Evolutionary conservation across 306 rosid species (phyloP), one percentile per base, ranked within the genome.

Genomic region (Castanea mollissima): DNA sequence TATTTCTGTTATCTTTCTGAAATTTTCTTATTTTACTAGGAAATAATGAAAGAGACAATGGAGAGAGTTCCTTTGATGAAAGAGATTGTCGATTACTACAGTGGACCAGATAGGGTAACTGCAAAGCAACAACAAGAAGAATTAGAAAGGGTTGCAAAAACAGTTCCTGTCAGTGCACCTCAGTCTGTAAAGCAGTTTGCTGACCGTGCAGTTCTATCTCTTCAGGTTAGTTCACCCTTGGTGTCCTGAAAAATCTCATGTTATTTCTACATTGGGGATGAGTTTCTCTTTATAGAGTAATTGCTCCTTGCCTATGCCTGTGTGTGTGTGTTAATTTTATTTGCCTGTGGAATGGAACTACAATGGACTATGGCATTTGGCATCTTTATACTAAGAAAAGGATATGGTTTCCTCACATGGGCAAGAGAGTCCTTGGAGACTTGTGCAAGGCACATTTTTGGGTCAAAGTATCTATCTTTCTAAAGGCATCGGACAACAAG

Each of bases 51-150:
- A 74, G 99, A 91, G 80, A 85, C 87, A 58, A 91, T 92, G 97
- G 92, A 85, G 57, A 82, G 82, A 71, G 97, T 88, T 82, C 99
- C 98, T 31, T 87, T 89, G 78, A 19, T 95, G 89, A 91, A 92
- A 82, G 80, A 90, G 87, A 92, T 95, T 76, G 96, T 95, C 13
- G 98, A 95, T 85, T 83, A 91, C 84, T 95, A 95, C 69, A 80
- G 95, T 14, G 99, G 98, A 76, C 91, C 95, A 1, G 92, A 92
- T 84, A 89, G 91, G 86, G 93, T 91, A 58, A 95, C 99, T 72
- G 99, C 97, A 73, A 95, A 85, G 92, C 77, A 83, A 81, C 99
- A 91, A 76, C 85, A 88, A 54, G 79, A 83, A 83, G 97, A 95
- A 83, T 83, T 95, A 76, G 96, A 95, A 81, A 89, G 96, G 76